A percentile compares a stretch with the other conserved stretches of the same genome.
phyloP scores from a whole-genome alignment of 2,329 filamentous ascomycete genomes.

The Xylaria multiplex region DNA sequence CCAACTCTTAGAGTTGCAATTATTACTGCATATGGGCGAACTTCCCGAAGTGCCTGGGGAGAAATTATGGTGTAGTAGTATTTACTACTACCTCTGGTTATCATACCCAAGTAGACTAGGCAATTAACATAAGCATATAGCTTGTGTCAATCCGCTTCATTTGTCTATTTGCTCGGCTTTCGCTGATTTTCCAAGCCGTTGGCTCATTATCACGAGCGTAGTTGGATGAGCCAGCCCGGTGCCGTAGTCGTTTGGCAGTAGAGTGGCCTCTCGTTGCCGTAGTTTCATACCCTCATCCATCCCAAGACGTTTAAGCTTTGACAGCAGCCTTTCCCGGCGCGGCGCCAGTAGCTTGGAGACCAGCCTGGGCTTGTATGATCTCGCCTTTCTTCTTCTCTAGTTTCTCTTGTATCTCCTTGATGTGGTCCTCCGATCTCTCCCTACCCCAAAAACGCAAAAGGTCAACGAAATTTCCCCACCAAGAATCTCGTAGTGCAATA shows the following conservation, averaged over 20 bases:
- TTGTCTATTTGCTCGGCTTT: neutral
- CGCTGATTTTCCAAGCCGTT: neutral
- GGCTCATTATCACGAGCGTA: neutral
- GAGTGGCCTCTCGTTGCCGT: neutral
- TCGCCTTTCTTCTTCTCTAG: conserved; percentile 68
- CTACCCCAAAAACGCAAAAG: conserved; percentile 29
- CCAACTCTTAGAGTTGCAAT: neutral
- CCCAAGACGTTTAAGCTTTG: conserved; percentile 33
- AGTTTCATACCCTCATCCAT: neutral
- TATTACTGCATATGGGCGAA: neutral
- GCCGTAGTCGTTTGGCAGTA: neutral
- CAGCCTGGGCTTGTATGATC: conserved; percentile 66
- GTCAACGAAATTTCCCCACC: conserved; percentile 9
- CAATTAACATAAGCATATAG: neutral
- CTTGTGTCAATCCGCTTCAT: conserved; percentile 7
- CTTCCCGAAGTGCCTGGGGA: neutral
- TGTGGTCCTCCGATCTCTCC: conserved; percentile 57
- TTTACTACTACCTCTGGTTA: neutral
- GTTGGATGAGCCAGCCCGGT: neutral
- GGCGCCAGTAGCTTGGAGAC: conserved; percentile 56
- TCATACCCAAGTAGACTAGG: neutral
- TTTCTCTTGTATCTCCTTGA: conserved; percentile 66
- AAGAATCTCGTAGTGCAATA: neutral
- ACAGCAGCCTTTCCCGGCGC: conserved; percentile 48
- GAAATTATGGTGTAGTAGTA: neutral